Base-by-base conservation (phyloP, 306 rosid genomes). In the Dalbergia cochinchinensis region DNA sequence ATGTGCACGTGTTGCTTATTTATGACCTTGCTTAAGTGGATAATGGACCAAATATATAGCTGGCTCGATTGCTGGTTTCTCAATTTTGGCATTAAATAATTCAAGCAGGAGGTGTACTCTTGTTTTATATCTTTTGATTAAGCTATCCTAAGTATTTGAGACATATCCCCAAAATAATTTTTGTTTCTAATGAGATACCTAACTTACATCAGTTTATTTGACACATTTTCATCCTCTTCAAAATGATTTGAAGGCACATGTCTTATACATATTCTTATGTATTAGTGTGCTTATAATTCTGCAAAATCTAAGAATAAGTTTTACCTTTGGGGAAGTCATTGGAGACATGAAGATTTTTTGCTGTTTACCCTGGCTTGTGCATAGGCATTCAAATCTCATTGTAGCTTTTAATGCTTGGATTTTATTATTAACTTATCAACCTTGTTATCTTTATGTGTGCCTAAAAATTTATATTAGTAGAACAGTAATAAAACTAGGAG, bases 241-340 rank as follows among this genome's bases (percentile, higher is more conserved):
- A 54, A 60, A 60, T 65, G 39, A 22, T 80, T 48, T 59, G 69
- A 39, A 37, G 58, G 39, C 62, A 15, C 31, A 19, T n/a, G 35
- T 67, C 85, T 89, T 57, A 81, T 65, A 67, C 79, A 74, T 82
- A 18, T 57, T 79, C 64, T 65, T 79, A 14, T 71, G 69, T 74
- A 26, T 83, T 83, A 94, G 97, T 94, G n/a, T n/a, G 94, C 97
- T 51, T 92, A 92, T 86, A 94, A 92, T 87, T 94, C 97, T 65
- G 99, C n/a, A 1, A 92, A 94, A 88, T 86, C 97, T 14, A 94
- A 92, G 87, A 81, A 91, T 88, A 90, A 90, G 90, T 94, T 94
- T 83, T 97, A 92, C 89, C 86, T 94, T 60, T 92, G 99, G 99
- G 99, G 99, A 84, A 94, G 97, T 86, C 95, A 91, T 74, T 94